Percentiles rank a stretch among this genome's conserved stretches.
phyloP scores from a whole-genome alignment of 441 rosid genomes.

The Breynia disticha region DNA sequence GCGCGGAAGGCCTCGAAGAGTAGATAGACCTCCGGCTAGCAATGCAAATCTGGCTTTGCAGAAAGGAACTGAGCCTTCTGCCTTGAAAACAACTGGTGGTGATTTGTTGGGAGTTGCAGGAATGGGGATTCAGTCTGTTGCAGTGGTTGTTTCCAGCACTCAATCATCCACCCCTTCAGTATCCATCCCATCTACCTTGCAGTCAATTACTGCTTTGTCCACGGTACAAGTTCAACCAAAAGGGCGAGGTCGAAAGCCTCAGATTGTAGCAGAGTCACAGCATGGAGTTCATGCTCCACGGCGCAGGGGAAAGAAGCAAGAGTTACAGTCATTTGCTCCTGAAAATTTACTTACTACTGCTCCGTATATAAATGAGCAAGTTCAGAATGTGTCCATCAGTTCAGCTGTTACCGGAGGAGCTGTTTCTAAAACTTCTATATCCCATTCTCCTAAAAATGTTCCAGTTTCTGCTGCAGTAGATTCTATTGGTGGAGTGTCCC shows the following conservation, averaged over 20 bases:
- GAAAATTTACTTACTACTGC: conserved; percentile 28
- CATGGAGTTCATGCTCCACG: conserved; percentile 45
- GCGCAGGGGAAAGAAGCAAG: conserved; percentile 63
- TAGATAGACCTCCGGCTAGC: conserved; percentile 37
- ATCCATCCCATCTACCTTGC: conserved; percentile 27
- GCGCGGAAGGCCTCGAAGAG: conserved; percentile 93
- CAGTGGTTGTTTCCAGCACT: conserved; percentile 22
- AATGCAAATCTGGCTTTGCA: conserved; percentile 30
- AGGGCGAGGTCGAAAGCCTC: conserved; percentile 57
- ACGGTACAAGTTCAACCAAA: conserved; percentile 33
- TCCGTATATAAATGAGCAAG: conserved; percentile 26
- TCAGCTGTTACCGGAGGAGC: conserved; percentile 17
- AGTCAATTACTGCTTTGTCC: conserved; percentile 22
- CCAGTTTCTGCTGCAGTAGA: conserved; percentile 24
- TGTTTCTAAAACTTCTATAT: conserved; percentile 23
- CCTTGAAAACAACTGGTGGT: conserved; percentile 21
- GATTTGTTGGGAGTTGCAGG: conserved; percentile 22
- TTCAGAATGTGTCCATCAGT: conserved; percentile 18
- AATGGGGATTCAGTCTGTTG: conserved; percentile 14
- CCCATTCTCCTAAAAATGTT: conserved; percentile 16
- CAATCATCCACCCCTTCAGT: conserved; percentile 25
- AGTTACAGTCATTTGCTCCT: conserved; percentile 17
- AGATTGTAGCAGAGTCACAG: conserved; percentile 41
- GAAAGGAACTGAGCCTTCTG: conserved; percentile 30
- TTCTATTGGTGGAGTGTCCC: conserved; percentile 18